Evolutionary conservation across 1,284 basidiomycete genomes (phyloP), one percentile per base, ranked within the genome.

Genomic region (Cryptococcus sp.): DNA sequence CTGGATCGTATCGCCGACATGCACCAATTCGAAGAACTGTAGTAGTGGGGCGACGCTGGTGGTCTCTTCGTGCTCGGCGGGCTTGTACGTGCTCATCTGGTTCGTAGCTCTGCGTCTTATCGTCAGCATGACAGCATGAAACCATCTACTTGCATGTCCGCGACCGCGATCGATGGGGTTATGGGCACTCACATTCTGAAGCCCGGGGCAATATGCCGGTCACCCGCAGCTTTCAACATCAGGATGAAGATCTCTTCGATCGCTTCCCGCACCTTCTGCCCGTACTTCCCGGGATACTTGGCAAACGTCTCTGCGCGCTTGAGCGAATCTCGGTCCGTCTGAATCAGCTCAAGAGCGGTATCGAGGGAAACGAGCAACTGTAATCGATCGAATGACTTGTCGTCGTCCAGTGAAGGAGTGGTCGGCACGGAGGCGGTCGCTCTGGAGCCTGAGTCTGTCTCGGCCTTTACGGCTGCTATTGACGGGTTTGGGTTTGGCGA

Each of bases 11-110:
- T 99, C 95, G 0, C 93, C 96, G 17, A 98, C 83, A 80, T 99
- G 95, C 0, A 96, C 94, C 17, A 99, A 83, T 81, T 98, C 95
- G 68, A 99, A 98, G 79, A 99, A 99, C 77, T 98, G 93, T 47
- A 97, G 81, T 1, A 99, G 80, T 0, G 95, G 93, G 0, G 93
- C 91, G 1, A 98, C 93, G 57, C 85, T 87, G 25, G 84, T 86
- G 17, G 86, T 88, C 54, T 85, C 85, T 54, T 87, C 84, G 69
- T 93, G 89, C 64, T 93, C 90, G 0, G 87, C 86, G 0, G 93
- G 92, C 70, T 88, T 87, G 74, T 93, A 96, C n/a, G 83, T 81
- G 48, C 83, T 83, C 91, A 96, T 94, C 69, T 90, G 87, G 54
- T 88, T 84, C 3, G 86, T 89, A 3, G 91, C 91, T 60, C 88